phyloP scores from a whole-genome alignment of 345 rosid genomes.

The Nephelium lappaceum region DNA sequence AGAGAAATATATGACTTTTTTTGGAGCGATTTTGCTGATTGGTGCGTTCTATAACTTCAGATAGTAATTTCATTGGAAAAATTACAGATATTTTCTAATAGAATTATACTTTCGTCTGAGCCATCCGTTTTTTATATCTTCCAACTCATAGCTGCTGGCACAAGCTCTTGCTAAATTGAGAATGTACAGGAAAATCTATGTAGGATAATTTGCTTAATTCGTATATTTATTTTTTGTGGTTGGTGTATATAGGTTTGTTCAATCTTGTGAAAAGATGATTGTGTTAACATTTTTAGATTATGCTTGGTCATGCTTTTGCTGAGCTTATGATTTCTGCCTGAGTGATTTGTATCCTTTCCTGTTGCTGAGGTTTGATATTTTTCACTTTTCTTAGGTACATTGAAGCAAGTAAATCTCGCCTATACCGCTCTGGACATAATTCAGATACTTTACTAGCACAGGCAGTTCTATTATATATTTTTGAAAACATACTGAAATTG shows the following conservation, averaged over 20 bases:
- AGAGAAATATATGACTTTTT: constrained; percentile 95
- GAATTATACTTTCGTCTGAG: not conserved
- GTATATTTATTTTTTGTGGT: not conserved
- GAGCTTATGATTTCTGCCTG: not conserved
- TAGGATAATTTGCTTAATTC: not conserved
- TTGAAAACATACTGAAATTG: constrained; percentile 79
- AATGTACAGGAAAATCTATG: not conserved
- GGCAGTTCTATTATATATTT: constrained; percentile 84
- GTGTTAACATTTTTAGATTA: not conserved
- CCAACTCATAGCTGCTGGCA: not conserved
- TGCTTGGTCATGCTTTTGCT: not conserved
- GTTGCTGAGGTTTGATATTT: constrained; percentile 25
- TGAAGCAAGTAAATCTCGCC: constrained; percentile 94
- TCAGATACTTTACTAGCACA: constrained; percentile 63
- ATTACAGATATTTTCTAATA: not conserved
- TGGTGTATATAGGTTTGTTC: not conserved
- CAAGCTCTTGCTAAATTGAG: not conserved
- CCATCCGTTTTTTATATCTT: not conserved
- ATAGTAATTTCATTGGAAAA: not conserved
- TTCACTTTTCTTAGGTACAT: constrained; percentile 62
- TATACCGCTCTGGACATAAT: constrained; percentile 58
- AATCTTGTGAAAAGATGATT: not conserved
- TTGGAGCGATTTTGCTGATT: constrained; percentile 98
- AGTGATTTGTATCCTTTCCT: not conserved
- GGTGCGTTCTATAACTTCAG: constrained; percentile 48